Percentiles rank a stretch among this genome's conserved stretches.
Evolutionary conservation across 257 asterid genomes (phyloP).

Genomic region (Solanum stenotomum): DNA sequence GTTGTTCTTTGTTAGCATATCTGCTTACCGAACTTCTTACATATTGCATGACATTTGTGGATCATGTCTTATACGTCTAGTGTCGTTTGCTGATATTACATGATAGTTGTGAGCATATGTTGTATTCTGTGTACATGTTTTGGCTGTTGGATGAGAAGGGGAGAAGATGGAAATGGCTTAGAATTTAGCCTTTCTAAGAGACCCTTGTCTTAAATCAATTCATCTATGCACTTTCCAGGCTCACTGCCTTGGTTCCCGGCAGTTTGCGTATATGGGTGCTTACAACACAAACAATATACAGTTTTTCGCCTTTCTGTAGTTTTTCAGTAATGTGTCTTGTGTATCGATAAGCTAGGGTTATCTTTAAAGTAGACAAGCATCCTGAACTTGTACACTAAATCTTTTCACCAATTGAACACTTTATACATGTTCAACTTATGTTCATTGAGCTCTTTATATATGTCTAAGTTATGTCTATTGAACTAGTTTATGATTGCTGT

Average conservation of each 20-base stretch:
- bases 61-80: not conserved
- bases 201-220: slow-evolving; percentile 17
- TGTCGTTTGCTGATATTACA: not conserved
- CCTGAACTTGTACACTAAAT: not conserved
- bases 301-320: not conserved
- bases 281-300: not conserved
- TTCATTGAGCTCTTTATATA: not conserved
- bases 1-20: not conserved
- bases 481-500: not conserved
- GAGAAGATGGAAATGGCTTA: not conserved
- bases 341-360: not conserved
- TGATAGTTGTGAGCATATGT: not conserved
- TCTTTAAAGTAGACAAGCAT: not conserved
- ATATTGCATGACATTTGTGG: not conserved
- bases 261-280: slow-evolving; percentile 2
- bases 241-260: not conserved
- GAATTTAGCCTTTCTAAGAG: not conserved
- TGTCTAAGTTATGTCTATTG: not conserved
- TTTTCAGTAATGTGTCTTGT: not conserved
- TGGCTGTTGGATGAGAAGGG: not conserved
- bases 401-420: not conserved
- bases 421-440: not conserved
- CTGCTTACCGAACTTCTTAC: slow-evolving; percentile 16
- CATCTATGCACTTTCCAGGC: slow-evolving; percentile 12
- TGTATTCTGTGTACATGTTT: not conserved